Base-by-base conservation (phyloP, 805 yeast species). In the Ogataea saltuana region DNA sequence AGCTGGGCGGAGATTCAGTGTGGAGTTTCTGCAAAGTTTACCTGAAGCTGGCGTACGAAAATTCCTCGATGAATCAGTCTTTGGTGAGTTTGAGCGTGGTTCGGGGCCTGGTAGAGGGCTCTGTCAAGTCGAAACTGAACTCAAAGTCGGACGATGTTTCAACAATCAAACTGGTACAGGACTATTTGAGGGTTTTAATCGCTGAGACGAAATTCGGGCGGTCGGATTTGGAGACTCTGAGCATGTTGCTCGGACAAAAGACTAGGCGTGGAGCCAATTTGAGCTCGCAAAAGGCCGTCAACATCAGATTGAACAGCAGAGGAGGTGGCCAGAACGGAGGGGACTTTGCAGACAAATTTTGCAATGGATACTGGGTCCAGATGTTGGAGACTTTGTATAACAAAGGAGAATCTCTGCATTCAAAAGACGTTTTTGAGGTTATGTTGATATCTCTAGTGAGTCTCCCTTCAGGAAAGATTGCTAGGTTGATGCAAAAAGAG, bases 21-120 rank as follows among this genome's bases (percentile, higher is more conserved):
- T 85, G 95, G 95, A 68, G 83, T 50, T 75, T 85, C 45, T 70
- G 78, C 9, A 71, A 68, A 41, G 67, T 82, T 1, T 85, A 81
- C 57, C 71, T 72, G 2, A 63, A 64, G 10, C 42, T 67, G 37
- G 67, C 68, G 1, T 33, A 46, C 39, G 59, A 58, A 41, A 64
- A 63, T 34, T 26, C 39, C 6, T 36, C 56, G 6, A 42, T 44
- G 15, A 64, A 65, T 39, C 66, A 62, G 35, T 58, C 65, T 2
- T 42, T 64, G 23, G 56, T 67, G 23, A 61, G 55, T 11, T 30
- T 59, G 0, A 55, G 64, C 1, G 45, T 64, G 1, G 80, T 83
- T 0, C 67, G 85, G 37, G 67, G 71, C 0, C 58, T 85, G 18
- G 66, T 84, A 6, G 77, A 73, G 46, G 88, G 89, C 0, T 59